phyloP scores from a whole-genome alignment of 345 rosid species.

The Rubroshorea leprosula region DNA sequence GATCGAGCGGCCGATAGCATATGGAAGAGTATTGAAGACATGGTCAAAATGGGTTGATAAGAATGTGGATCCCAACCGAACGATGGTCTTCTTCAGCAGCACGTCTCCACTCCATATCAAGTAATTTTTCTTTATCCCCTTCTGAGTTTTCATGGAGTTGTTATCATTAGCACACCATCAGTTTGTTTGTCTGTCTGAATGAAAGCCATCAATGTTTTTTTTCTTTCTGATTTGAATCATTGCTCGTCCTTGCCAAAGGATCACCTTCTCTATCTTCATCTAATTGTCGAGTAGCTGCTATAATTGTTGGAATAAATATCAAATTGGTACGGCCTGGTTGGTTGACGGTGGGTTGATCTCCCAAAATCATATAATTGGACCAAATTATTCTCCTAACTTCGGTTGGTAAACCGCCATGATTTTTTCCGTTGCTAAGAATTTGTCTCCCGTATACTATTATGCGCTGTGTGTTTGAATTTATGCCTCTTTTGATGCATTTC shows the following conservation, averaged over 20 bases:
- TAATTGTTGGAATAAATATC: too few species aligned
- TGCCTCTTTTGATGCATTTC: neutral
- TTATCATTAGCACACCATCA: neutral
- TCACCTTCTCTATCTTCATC: too few species aligned
- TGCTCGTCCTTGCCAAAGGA: too few species aligned
- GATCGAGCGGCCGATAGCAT: slow-evolving; percentile 65
- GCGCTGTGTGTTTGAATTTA: too few species aligned
- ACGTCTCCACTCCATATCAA: slow-evolving; percentile 86
- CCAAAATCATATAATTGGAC: too few species aligned
- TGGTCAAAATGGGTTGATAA: slow-evolving; percentile 82
- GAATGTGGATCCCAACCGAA: slow-evolving; percentile 58
- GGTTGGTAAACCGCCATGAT: slow-evolving; percentile 13
- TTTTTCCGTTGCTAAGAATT: too few species aligned
- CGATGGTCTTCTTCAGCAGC: slow-evolving; percentile 89
- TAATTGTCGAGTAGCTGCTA: too few species aligned
- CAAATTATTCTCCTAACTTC: too few species aligned
- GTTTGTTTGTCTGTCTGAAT: neutral
- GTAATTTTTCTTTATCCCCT: slow-evolving; percentile 24
- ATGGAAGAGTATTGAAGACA: slow-evolving; percentile 48
- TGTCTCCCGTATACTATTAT: too few species aligned
- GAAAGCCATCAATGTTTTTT: neutral
- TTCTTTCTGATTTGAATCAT: too few species aligned
- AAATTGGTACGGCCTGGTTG: too few species aligned
- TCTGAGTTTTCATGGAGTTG: neutral
- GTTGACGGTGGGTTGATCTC: too few species aligned